Conservation (phyloP, 805 yeast species). For the Wickerhamiella nectarea region DNA sequence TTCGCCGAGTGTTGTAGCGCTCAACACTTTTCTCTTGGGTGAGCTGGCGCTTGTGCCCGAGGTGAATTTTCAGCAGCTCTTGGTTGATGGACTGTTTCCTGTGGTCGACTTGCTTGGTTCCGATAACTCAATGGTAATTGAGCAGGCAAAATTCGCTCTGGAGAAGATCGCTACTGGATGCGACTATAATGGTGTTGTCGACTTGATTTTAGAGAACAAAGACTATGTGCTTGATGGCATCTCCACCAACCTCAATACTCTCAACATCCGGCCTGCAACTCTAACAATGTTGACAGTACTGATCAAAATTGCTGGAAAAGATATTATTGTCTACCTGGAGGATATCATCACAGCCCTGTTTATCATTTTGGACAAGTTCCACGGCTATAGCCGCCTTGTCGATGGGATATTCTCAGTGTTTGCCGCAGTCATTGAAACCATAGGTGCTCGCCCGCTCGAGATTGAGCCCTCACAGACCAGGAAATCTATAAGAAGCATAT, state of each 20-base stretch:
- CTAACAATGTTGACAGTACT: constrained; percentile 57
- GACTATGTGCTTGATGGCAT: constrained; percentile 73
- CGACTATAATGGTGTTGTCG: constrained; percentile 38
- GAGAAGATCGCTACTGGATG: constrained; percentile 36
- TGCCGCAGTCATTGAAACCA: constrained; percentile 13
- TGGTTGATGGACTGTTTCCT: constrained; percentile 61
- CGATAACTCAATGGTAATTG: constrained; percentile 31
- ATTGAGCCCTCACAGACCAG: neutral
- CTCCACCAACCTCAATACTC: constrained; percentile 54
- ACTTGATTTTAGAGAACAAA: constrained; percentile 42
- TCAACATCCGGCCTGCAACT: constrained; percentile 61
- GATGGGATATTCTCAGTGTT: constrained; percentile 65
- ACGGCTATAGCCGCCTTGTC: constrained; percentile 61
- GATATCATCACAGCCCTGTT: constrained; percentile 69
- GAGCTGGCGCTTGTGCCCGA: constrained; percentile 14
- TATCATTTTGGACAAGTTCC: constrained; percentile 66
- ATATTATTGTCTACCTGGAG: constrained; percentile 47
- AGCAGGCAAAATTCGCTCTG: constrained; percentile 42
- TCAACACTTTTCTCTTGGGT: constrained; percentile 14
- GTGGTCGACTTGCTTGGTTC: constrained; percentile 62
- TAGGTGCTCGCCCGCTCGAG: neutral
- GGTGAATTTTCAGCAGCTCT: constrained; percentile 35
- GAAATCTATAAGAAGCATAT: constrained; percentile 5
- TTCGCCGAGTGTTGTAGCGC: constrained; percentile 1
- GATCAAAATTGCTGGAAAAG: constrained; percentile 54